A percentile compares a stretch with the other conserved stretches of the same genome.
phyloP scores from a whole-genome alignment of 345 rosid species.

The Linum trigynum region DNA sequence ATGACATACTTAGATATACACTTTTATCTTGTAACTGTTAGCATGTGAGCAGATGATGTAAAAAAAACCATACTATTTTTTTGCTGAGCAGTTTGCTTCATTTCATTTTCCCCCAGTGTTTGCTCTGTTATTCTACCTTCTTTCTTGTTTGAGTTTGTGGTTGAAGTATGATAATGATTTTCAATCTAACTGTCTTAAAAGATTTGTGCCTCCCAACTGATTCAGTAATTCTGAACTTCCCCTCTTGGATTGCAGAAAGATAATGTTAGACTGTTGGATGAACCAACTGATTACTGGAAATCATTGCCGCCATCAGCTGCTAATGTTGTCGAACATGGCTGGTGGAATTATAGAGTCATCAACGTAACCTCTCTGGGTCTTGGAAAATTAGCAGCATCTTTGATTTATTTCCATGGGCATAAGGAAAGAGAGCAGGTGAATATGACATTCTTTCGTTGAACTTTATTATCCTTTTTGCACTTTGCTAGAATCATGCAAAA shows the following conservation, averaged over 20 bases:
- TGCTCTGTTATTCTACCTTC: not conserved
- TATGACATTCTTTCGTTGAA: conserved; percentile 1
- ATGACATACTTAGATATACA: not conserved
- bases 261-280: conserved; percentile 53
- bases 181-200: not conserved
- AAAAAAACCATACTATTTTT: not conserved
- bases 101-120: not conserved
- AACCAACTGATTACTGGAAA: conserved; percentile 48
- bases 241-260: conserved; percentile 51
- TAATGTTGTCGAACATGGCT: conserved; percentile 37
- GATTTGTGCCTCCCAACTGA: not conserved
- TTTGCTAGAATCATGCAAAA: not conserved
- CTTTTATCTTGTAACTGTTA: not conserved
- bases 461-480: not conserved
- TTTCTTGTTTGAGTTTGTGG: not conserved
- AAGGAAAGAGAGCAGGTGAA: conserved; percentile 51
- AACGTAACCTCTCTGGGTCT: conserved; percentile 54
- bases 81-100: not conserved
- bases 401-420: conserved; percentile 48
- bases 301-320: conserved; percentile 36
- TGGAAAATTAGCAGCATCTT: conserved; percentile 65
- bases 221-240: conserved; percentile 17
- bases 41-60: not conserved
- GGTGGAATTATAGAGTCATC: conserved; percentile 50
- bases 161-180: not conserved